These are phyloP conservation scores for Oryza brachyantha DNA, from an alignment of 176 grass and related monocot genomes.

Conservation along the genomic window DNA sequence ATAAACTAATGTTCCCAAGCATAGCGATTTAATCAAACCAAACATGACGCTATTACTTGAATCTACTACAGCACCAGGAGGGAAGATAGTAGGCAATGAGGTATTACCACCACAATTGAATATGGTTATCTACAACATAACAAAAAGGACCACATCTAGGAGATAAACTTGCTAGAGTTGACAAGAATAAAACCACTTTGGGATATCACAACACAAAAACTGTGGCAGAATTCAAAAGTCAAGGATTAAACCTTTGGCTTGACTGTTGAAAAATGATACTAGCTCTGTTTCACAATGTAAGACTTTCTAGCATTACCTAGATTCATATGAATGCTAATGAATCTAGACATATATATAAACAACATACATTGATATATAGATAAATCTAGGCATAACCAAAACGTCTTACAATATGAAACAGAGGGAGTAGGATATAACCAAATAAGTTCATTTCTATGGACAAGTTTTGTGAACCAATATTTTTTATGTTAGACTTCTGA, in stretches of 20 bases:
- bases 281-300: too few species aligned
- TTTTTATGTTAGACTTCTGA: background rate
- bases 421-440: background rate
- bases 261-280: too few species aligned
- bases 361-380: too few species aligned
- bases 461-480: background rate
- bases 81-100: background rate
- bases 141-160: background rate
- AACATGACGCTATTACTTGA: background rate
- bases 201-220: background rate
- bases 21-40: background rate
- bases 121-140: background rate
- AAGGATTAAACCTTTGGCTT: background rate
- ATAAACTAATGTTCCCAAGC: background rate
- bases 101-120: background rate
- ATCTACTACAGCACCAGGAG: background rate
- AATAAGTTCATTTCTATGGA: background rate
- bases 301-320: too few species aligned
- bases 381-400: too few species aligned
- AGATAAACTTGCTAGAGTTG: background rate
- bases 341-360: too few species aligned
- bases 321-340: too few species aligned
- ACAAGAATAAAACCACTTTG: background rate
- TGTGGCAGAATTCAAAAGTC: conserved; percentile 18
- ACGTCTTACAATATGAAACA: too few species aligned